Evolutionary conservation across 495 filamentous ascomycete species (phyloP).

Genomic region (Aspergillus kassunensis): DNA sequence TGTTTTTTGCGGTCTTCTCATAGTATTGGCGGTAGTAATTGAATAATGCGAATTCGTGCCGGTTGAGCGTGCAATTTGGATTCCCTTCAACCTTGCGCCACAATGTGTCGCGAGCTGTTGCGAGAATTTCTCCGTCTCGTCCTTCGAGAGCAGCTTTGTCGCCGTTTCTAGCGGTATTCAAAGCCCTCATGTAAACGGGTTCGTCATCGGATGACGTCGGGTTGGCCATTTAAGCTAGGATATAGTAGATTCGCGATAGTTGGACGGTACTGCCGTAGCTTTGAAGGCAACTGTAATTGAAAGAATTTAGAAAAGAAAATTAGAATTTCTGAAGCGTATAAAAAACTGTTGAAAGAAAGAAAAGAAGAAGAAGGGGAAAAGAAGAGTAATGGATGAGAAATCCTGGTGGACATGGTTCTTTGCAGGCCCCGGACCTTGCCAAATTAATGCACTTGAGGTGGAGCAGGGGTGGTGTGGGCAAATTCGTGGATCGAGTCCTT

Average conservation of each 20-base stretch:
- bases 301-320: background rate
- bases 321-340: background rate
- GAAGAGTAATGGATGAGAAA: constrained; percentile 8
- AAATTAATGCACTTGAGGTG: constrained; percentile 22
- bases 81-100: constrained; percentile 58
- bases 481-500: constrained; percentile 23
- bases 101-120: constrained; percentile 52
- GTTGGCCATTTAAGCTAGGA: constrained; percentile 18
- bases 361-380: constrained; percentile 5
- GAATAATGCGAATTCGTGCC: constrained; percentile 74
- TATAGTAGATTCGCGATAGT: constrained; percentile 1
- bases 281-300: background rate
- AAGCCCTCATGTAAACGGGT: constrained; percentile 37
- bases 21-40: constrained; percentile 66
- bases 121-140: constrained; percentile 48
- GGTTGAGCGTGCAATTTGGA: constrained; percentile 62
- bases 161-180: constrained; percentile 66
- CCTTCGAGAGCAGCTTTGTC: constrained; percentile 54
- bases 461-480: constrained; percentile 18
- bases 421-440: constrained; percentile 19
- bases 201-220: constrained; percentile 24
- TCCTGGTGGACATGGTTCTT: constrained; percentile 14
- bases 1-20: constrained; percentile 26
- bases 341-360: background rate
- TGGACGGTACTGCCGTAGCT: background rate